Evolutionary conservation across 768 basidiomycete species (phyloP), one percentile per base, ranked within the genome.

Genomic region (Coprinopsis sp.): DNA sequence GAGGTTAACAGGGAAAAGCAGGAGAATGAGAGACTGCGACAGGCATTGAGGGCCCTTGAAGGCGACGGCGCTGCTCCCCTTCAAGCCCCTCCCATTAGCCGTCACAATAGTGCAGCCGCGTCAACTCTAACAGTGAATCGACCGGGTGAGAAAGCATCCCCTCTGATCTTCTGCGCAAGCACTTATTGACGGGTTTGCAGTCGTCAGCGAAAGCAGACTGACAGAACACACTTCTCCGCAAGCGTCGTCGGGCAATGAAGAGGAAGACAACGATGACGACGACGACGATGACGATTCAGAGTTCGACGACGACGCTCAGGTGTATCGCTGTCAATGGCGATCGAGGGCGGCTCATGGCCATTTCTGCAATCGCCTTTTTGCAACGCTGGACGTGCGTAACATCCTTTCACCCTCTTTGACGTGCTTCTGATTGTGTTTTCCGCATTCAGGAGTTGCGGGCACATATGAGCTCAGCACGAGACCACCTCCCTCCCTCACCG

Each of bases 251-350:
- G n/a, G n/a, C n/a, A n/a, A n/a, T 18, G 16, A 23, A 19, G 28
- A 19, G 28, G 21, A n/a, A n/a, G 49, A 50, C 23, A 51, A 46
- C 11, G 44, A 43, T 27, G 49, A 49, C 3, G 49, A 51, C 46
- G 46, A 21, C 19, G 48, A 39, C 46, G 43, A 44, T n/a, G n/a
- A n/a, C n/a, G n/a, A n/a, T n/a, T n/a, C n/a, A 24, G 50, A 49
- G 21, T 46, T 44, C 6, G 50, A 49, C 25, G 57, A 46, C 8
- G 61, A 65, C 18, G 64, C 63, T 10, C 40, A 65, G 53, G 70
- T 74, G 11, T 72, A 69, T 52, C 61, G 64, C 19, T 78, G 76
- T 58, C 53, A 64, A 44, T 78, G 75, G 74, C 63, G 68, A 45
- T 46, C 52, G n/a, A 58, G 58, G 10, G 33, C 8, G n/a, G 30